Conservation (phyloP, 2,329 filamentous ascomycete species). For the Cercospora zeae-maydis region DNA sequence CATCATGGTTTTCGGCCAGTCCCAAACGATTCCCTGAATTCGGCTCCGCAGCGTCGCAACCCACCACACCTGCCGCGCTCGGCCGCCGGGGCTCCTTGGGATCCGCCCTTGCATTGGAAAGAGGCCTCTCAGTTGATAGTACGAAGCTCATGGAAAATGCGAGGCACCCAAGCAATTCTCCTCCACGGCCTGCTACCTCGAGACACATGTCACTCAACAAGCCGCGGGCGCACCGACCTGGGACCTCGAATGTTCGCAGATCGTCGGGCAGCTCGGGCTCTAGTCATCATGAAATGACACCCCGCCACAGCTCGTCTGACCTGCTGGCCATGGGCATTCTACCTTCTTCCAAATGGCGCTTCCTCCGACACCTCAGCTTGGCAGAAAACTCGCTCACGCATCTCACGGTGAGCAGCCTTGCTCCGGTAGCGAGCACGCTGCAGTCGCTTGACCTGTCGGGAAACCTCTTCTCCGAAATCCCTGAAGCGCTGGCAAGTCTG, state of each 20-base stretch:
- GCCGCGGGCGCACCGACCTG: slow-evolving; percentile 56
- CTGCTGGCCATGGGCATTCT: slow-evolving; percentile 68
- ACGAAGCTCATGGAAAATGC: slow-evolving; percentile 30
- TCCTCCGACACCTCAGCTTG: slow-evolving; percentile 84
- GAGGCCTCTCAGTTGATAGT: slow-evolving; percentile 55
- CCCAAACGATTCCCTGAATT: slow-evolving; percentile 15
- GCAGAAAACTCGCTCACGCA: slow-evolving; percentile 86
- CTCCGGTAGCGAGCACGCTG: slow-evolving; percentile 79
- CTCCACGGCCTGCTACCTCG: slow-evolving; percentile 70
- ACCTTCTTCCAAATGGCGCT: slow-evolving; percentile 88
- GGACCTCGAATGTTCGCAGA: slow-evolving; percentile 69
- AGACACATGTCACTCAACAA: slow-evolving; percentile 64
- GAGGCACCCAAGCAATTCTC: slow-evolving; percentile 73
- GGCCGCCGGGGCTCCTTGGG: slow-evolving; percentile 45
- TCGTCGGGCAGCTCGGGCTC: slow-evolving; percentile 95
- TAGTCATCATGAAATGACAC: slow-evolving; percentile 55
- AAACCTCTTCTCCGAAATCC: slow-evolving; percentile 91
- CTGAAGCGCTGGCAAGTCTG: slow-evolving; percentile 81
- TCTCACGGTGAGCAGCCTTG: slow-evolving; percentile 70
- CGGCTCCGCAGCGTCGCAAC: slow-evolving; percentile 37
- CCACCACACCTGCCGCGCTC: slow-evolving; percentile 54
- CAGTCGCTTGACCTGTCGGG: slow-evolving; percentile 89
- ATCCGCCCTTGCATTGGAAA: slow-evolving; percentile 52
- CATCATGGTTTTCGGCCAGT: slow-evolving; percentile 48
- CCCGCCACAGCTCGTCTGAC: slow-evolving; percentile 70